These are phyloP conservation scores for Trametes cinnabarina DNA, from an alignment of 768 basidiomycete species.

Conservation along the genomic window DNA sequence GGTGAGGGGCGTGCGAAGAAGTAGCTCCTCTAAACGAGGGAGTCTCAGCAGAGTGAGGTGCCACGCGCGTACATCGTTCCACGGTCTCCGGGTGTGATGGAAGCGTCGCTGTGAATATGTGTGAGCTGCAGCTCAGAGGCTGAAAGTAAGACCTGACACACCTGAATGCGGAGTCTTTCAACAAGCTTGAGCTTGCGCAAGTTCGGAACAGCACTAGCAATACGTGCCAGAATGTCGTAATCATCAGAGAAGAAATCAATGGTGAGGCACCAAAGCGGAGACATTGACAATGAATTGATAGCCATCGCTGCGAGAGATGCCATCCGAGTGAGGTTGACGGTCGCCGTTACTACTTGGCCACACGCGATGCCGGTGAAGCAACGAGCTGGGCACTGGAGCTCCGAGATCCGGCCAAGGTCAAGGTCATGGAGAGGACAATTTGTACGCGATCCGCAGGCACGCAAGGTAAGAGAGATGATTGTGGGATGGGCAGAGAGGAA, in stretches of 20 bases:
- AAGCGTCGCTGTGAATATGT: neutral
- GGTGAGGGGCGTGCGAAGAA: neutral
- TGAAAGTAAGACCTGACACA: neutral
- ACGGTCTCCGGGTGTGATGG: neutral
- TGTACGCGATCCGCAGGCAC: neutral
- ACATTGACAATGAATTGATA: neutral
- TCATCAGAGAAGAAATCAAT: conserved; percentile 7
- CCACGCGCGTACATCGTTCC: conserved; percentile 1
- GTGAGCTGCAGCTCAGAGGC: neutral
- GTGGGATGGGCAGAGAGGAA: neutral
- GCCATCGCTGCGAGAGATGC: neutral
- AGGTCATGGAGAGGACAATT: conserved; percentile 1
- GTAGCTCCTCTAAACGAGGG: neutral
- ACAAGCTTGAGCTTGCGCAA: conserved; percentile 2
- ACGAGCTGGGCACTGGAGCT: neutral
- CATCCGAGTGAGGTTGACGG: neutral
- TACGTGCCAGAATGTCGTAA: neutral
- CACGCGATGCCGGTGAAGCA: neutral
- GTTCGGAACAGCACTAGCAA: neutral
- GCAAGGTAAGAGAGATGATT: neutral
- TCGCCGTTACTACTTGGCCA: neutral
- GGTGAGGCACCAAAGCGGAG: neutral
- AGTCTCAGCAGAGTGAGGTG: neutral
- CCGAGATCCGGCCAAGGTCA: neutral
- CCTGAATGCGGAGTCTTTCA: neutral